Evolutionary conservation across 371 early-diverging fungal genomes (phyloP), one percentile per base, ranked within the genome.

Genomic region (Mortierella sp.): DNA sequence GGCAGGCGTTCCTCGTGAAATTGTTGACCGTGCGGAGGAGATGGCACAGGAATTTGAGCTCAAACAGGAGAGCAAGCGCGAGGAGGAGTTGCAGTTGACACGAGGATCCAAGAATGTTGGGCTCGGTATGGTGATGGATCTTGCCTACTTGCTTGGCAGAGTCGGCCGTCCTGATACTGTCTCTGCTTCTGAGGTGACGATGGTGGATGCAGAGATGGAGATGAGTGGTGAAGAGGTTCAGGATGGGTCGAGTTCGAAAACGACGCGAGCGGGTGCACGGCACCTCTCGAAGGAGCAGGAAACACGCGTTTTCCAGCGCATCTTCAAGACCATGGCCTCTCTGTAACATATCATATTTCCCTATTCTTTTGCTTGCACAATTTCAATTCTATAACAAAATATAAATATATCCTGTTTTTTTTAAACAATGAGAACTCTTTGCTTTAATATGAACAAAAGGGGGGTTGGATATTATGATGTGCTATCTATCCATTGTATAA

Each of bases 1-100:
- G 96, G 99, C 99, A 0, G 99, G 98, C 19, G 94, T 99, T 9
- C 99, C 99, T 3, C 48, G 75, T 28, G 65, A 73, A 8, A 84
- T 95, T 47, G 89, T 94, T 13, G 85, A 89, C n/a, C 88, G 92
- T 34, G 98, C 98, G 10, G 92, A 92, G 34, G 78, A 75, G 9
- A 91, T 95, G 55, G 97, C 97, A 0, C 90, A 93, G 19, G 81
- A 93, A 60, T 96, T 97, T 78, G 97, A 98, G 42, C 68, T 79
- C 28, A 86, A 82, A 38, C 86, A 86, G 74, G 86, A 82, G n/a
- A 65, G 73, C 16, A 86, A 86, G 58, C 80, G 82, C 21, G 79
- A 78, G 65, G 79, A 79, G 34, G 84, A 84, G 54, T 24, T 45
- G 60, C 65, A 45, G 16, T 44, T 74, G 42, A 45, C 52, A 42